A percentile compares a stretch with the other conserved stretches of the same genome.
Conservation (phyloP, 352 stramenopile genomes). For the Phytophthora kernoviae region DNA sequence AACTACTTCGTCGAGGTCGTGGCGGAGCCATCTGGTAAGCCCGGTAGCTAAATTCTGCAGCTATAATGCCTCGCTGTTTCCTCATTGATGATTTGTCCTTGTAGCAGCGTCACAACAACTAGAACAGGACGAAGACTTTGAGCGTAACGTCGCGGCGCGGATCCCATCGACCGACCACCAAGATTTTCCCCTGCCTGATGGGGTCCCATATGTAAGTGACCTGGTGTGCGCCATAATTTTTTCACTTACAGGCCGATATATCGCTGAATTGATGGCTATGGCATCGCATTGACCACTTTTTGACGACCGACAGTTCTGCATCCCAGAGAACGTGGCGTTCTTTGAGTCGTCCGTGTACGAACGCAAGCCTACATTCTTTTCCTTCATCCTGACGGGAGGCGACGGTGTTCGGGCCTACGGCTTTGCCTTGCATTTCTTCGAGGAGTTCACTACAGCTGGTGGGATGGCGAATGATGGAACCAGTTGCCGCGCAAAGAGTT, state of each 20-base stretch:
- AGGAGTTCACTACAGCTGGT: slow-evolving; percentile 31
- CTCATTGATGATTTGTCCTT: neutral
- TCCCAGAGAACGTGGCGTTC: slow-evolving; percentile 58
- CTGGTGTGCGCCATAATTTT: too few relatives aligned
- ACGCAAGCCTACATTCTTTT: slow-evolving; percentile 76
- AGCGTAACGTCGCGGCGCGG: slow-evolving; percentile 47
- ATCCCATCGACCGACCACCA: slow-evolving; percentile 52
- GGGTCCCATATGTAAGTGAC: slow-evolving; percentile 64
- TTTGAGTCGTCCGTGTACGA: slow-evolving; percentile 53
- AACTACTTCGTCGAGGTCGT: slow-evolving; percentile 83
- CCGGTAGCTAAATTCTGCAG: neutral
- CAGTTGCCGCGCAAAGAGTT: neutral
- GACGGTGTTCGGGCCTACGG: slow-evolving; percentile 73
- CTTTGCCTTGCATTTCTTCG: slow-evolving; percentile 70
- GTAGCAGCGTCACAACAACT: slow-evolving; percentile 4
- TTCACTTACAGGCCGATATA: neutral
- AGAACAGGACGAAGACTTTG: slow-evolving; percentile 44
- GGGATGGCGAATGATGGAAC: neutral
- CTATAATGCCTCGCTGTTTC: neutral
- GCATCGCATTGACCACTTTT: neutral
- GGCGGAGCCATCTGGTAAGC: slow-evolving; percentile 37
- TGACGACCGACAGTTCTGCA: slow-evolving; percentile 59
- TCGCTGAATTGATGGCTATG: neutral
- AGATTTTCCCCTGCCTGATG: slow-evolving; percentile 72
- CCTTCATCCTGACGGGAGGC: slow-evolving; percentile 78